These are phyloP conservation scores for Rhodosporidiobolus odoratus DNA, from an alignment of 768 basidiomycete genomes.

Conservation along the genomic window DNA sequence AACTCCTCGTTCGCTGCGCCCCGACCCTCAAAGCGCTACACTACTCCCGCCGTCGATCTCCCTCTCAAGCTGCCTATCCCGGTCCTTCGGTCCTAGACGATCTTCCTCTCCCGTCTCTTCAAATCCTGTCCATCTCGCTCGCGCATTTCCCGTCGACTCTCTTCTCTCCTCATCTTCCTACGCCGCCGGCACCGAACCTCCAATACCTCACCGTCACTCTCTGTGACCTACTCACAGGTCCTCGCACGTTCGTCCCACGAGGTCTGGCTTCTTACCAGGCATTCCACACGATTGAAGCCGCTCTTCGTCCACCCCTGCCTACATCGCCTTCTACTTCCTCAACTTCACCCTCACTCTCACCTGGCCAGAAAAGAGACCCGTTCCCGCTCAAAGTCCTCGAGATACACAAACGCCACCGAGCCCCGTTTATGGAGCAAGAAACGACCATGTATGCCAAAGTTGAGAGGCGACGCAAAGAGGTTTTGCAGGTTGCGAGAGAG, in stretches of 20 bases:
- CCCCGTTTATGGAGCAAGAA: neutral
- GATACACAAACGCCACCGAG: neutral
- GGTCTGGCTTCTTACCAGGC: neutral
- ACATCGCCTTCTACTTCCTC: neutral
- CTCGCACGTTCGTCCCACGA: neutral
- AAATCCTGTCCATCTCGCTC: neutral
- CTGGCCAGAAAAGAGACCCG: neutral
- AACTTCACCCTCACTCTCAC: neutral
- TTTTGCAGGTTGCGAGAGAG: neutral
- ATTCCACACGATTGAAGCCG: neutral
- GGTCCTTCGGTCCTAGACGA: slow-evolving; percentile 66
- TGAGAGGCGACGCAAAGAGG: neutral
- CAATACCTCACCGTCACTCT: too few relatives aligned
- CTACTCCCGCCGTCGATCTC: neutral
- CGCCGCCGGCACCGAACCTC: slow-evolving; percentile 24
- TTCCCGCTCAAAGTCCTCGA: neutral
- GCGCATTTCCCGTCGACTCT: neutral
- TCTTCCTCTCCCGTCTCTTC: slow-evolving; percentile 40
- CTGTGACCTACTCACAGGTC: too few relatives aligned
- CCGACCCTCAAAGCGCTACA: neutral
- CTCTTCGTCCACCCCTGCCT: too few relatives aligned
- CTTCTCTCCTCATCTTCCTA: slow-evolving; percentile 58
- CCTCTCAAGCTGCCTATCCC: neutral
- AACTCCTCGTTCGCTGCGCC: neutral
- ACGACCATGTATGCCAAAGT: neutral